A percentile compares a stretch with the other conserved stretches of the same genome.
These are phyloP conservation scores for Dendrobium chrysotoxum DNA, from an alignment of 106 monocot species.

Conservation along the genomic window DNA sequence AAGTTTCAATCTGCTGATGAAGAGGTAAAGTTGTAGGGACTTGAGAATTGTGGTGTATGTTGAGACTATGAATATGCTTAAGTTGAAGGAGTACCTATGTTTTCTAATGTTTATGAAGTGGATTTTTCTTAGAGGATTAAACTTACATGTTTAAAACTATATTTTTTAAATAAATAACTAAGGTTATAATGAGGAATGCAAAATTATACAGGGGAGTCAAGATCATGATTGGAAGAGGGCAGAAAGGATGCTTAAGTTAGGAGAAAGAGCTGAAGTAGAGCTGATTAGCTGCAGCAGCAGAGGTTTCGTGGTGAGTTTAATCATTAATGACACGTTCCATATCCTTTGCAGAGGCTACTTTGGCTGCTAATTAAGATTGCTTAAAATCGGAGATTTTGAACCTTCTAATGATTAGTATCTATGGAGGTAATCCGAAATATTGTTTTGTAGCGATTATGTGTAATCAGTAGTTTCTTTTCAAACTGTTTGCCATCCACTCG, in stretches of 20 bases:
- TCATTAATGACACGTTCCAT: not conserved
- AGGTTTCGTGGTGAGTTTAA: slow-evolving; percentile 80
- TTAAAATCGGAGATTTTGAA: not conserved
- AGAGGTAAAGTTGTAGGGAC: slow-evolving; percentile 34
- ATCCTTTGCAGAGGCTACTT: not conserved
- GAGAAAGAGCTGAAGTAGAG: slow-evolving; percentile 74
- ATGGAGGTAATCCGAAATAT: not conserved
- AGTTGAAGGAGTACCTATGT: not conserved
- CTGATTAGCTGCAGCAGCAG: slow-evolving; percentile 78
- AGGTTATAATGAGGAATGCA: slow-evolving; percentile 17
- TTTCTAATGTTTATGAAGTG: not conserved
- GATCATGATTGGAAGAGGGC: slow-evolving; percentile 56
- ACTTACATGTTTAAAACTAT: not conserved
- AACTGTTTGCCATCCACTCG: not conserved
- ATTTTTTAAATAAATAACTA: not conserved
- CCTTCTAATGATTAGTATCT: not conserved
- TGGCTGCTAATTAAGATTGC: not conserved
- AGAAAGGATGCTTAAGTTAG: slow-evolving; percentile 37
- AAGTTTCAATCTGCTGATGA: slow-evolving; percentile 30
- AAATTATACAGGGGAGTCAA: slow-evolving; percentile 44
- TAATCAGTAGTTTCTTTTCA: not conserved
- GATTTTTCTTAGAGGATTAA: not conserved
- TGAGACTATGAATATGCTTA: not conserved
- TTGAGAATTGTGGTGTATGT: not conserved
- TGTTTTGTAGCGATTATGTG: not conserved